These are phyloP conservation scores for Alternaria solani DNA, from an alignment of 2,329 filamentous ascomycete genomes.

Conservation along the genomic window DNA sequence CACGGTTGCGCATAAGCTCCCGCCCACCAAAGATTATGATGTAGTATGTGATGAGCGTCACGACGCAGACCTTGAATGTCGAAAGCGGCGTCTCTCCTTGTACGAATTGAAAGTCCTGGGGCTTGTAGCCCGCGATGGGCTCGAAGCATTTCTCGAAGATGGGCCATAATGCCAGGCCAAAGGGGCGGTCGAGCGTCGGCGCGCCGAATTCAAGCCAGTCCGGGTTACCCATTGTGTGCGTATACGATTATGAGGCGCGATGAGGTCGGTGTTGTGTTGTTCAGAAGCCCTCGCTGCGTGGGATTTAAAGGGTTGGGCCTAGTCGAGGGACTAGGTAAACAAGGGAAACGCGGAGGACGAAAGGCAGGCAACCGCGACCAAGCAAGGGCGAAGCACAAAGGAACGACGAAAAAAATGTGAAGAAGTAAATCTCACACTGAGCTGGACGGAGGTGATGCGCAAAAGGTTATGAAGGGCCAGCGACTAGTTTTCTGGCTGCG, in stretches of 20 bases:
- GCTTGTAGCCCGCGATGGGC: conserved; percentile 78
- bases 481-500: conserved; percentile 36
- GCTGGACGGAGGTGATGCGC: conserved; percentile 14
- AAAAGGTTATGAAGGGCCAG: conserved; percentile 33
- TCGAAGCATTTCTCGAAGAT: conserved; percentile 90
- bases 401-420: conserved; percentile 46
- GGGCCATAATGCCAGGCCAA: conserved; percentile 91
- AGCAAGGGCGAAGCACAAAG: conserved; percentile 27
- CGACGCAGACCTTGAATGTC: conserved; percentile 81
- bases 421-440: conserved; percentile 31
- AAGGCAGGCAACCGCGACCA: conserved; percentile 35
- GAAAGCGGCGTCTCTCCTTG: conserved; percentile 87
- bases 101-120: conserved; percentile 85
- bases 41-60: conserved; percentile 89
- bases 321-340: conserved; percentile 21
- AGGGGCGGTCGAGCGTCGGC: conserved; percentile 89
- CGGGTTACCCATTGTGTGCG: conserved; percentile 57
- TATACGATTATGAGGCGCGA: conserved; percentile 11
- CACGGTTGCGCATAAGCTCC: conserved; percentile 87
- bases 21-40: conserved; percentile 90
- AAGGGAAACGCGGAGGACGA: conserved; percentile 20
- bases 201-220: conserved; percentile 64
- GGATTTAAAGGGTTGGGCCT: conserved; percentile 19
- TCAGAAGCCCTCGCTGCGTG: conserved; percentile 7
- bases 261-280: conserved; percentile 8